phyloP scores from a whole-genome alignment of 2,329 filamentous ascomycete genomes.

The Dendryphion nanum region DNA sequence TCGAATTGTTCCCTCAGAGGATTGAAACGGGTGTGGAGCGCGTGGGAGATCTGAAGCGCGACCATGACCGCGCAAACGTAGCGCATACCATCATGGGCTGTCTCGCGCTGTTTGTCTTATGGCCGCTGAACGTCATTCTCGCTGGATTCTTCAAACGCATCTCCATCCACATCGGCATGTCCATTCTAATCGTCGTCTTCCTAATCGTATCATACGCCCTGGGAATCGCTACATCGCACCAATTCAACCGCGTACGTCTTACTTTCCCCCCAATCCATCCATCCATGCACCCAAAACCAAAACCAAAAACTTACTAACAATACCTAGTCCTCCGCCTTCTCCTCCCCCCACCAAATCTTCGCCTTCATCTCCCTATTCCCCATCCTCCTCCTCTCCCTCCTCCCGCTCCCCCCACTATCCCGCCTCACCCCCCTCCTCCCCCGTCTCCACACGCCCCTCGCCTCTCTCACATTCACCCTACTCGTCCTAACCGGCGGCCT shows the following conservation, averaged over 20 bases:
- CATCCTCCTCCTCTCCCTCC: conserved; percentile 21
- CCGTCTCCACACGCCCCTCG: conserved; percentile 36
- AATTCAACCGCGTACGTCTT: conserved; percentile 41
- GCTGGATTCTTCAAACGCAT: conserved; percentile 42
- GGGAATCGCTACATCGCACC: conserved; percentile 42
- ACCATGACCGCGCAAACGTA: conserved; percentile 25
- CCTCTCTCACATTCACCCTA: conserved; percentile 41
- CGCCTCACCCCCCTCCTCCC: conserved; percentile 38
- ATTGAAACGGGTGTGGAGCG: conserved; percentile 23
- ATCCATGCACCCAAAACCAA: conserved; percentile 1
- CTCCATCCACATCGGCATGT: conserved; percentile 43
- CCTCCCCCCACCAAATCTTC: conserved; percentile 48
- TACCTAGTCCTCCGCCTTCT: conserved; percentile 45
- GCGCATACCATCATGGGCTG: conserved; percentile 33
- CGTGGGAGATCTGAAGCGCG: conserved; percentile 18
- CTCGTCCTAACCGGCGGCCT: conserved; percentile 34
- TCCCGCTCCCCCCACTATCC: conserved; percentile 27
- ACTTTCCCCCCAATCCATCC: background rate
- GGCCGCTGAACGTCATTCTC: conserved; percentile 32
- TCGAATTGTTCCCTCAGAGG: conserved; percentile 29
- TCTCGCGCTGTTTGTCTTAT: conserved; percentile 32
- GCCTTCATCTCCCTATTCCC: conserved; percentile 50
- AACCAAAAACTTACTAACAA: too few species aligned
- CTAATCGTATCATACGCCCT: conserved; percentile 40
- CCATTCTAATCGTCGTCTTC: conserved; percentile 37